Conservation (phyloP, 192 early-diverging fungal genomes). For the Gigaspora rosea region DNA sequence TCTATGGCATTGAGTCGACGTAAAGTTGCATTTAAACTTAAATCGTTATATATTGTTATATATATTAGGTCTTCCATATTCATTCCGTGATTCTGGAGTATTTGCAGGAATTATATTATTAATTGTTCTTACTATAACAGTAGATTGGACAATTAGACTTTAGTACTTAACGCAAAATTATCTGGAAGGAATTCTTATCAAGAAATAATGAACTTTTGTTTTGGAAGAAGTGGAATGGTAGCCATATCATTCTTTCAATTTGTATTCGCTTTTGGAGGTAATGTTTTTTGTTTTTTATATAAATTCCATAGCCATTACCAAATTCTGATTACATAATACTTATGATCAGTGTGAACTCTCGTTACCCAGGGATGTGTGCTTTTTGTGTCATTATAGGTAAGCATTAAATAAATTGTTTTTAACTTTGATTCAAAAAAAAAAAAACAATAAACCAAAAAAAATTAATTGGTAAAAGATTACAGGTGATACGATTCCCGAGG, state of each 20-base stretch:
- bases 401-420: not conserved
- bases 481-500: slow-evolving; percentile 89
- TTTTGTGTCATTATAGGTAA: slow-evolving; percentile 31
- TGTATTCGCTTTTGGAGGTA: slow-evolving; percentile 90
- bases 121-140: slow-evolving; percentile 51
- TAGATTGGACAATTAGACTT: slow-evolving; percentile 80
- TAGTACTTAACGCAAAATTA: slow-evolving; percentile 75
- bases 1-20: not conserved
- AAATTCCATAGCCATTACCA: not conserved
- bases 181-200: slow-evolving; percentile 81
- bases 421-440: not conserved
- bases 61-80: slow-evolving; percentile 77
- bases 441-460: not conserved
- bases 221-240: slow-evolving; percentile 74
- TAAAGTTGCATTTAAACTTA: not conserved
- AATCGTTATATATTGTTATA: not conserved
- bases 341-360: not conserved
- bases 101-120: slow-evolving; percentile 54
- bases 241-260: slow-evolving; percentile 89
- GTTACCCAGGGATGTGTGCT: slow-evolving; percentile 20
- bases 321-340: not conserved
- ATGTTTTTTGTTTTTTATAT: slow-evolving; percentile 30
- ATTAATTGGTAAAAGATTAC: slow-evolving; percentile 46
- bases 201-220: slow-evolving; percentile 80
- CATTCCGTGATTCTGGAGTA: slow-evolving; percentile 80